phyloP scores from a whole-genome alignment of 257 asterid species.

The Ilex aquifolium region DNA sequence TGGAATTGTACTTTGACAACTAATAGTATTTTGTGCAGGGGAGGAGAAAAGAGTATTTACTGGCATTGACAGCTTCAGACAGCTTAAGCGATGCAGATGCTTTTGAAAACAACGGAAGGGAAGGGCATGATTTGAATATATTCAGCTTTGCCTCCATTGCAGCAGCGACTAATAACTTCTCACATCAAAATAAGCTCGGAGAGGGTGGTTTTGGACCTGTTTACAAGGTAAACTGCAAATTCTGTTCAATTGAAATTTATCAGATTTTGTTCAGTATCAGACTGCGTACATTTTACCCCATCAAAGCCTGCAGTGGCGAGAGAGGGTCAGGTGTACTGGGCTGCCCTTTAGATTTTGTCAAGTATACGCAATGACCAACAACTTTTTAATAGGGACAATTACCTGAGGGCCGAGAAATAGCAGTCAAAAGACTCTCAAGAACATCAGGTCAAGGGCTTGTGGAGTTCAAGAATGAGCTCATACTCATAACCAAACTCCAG shows the following conservation, averaged over 20 bases:
- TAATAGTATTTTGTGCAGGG: neutral
- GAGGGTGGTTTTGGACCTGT: conserved; percentile 70
- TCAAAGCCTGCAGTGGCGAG: too few relatives aligned
- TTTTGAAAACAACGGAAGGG: conserved; percentile 25
- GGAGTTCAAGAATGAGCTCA: conserved; percentile 58
- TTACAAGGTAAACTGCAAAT: conserved; percentile 28
- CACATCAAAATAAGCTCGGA: conserved; percentile 40
- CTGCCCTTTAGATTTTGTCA: too few relatives aligned
- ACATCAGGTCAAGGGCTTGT: conserved; percentile 52
- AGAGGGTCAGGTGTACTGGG: too few relatives aligned
- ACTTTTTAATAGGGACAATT: conserved; percentile 34
- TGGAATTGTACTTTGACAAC: neutral
- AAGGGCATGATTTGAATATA: conserved; percentile 34
- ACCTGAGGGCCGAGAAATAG: conserved; percentile 46
- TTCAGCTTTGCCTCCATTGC: conserved; percentile 34
- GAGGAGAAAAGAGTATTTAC: conserved; percentile 25
- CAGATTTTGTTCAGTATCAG: too few relatives aligned
- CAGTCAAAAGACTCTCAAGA: conserved; percentile 52
- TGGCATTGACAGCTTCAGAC: conserved; percentile 14
- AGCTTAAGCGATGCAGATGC: conserved; percentile 14
- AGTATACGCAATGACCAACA: too few relatives aligned
- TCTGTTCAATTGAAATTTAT: too few relatives aligned
- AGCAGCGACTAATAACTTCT: conserved; percentile 49
- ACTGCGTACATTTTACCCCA: too few relatives aligned
- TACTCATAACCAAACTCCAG: conserved; percentile 54